These are phyloP conservation scores for Lichtheimia hyalospora DNA, from an alignment of 371 early-diverging fungal species.

Conservation along the genomic window DNA sequence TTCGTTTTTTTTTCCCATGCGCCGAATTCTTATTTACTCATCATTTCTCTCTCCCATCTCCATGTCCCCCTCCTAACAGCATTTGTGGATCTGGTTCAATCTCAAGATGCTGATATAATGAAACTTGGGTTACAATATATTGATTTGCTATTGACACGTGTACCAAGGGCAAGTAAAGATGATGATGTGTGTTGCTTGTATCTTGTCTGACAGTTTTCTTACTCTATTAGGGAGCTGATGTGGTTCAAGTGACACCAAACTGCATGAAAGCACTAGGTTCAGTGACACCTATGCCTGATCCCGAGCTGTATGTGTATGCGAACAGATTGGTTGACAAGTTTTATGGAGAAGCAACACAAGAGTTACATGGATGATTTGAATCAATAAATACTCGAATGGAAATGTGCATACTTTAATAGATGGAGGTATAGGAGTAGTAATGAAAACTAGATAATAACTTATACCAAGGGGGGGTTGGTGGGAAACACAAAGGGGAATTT, in stretches of 20 bases:
- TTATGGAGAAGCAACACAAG: slow-evolving; percentile 17
- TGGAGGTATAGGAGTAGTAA: too few species aligned
- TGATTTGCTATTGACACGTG: slow-evolving; percentile 38
- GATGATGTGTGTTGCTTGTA: not conserved
- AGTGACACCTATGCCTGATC: slow-evolving; percentile 23
- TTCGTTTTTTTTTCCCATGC: too few species aligned
- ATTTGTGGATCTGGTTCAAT: slow-evolving; percentile 51
- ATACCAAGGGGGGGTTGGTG: too few species aligned
- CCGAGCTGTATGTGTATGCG: slow-evolving; percentile 22
- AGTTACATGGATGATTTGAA: slow-evolving; percentile 5
- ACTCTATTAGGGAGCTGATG: slow-evolving; percentile 16
- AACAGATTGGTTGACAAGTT: slow-evolving; percentile 24
- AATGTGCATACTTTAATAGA: too few species aligned
- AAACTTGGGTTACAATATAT: slow-evolving; percentile 48
- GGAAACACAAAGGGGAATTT: not conserved
- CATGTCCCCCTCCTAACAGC: slow-evolving; percentile 10
- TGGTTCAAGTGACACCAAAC: slow-evolving; percentile 19
- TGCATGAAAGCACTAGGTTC: slow-evolving; percentile 20
- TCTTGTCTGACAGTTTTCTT: not conserved
- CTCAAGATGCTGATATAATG: slow-evolving; percentile 49
- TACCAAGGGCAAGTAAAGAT: slow-evolving; percentile 19
- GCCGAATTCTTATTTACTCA: too few species aligned
- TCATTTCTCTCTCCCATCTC: too few species aligned
- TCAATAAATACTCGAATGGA: too few species aligned
- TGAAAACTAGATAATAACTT: too few species aligned